phyloP scores from a whole-genome alignment of 2,329 filamentous ascomycete genomes.

The Fusarium haematococcum region DNA sequence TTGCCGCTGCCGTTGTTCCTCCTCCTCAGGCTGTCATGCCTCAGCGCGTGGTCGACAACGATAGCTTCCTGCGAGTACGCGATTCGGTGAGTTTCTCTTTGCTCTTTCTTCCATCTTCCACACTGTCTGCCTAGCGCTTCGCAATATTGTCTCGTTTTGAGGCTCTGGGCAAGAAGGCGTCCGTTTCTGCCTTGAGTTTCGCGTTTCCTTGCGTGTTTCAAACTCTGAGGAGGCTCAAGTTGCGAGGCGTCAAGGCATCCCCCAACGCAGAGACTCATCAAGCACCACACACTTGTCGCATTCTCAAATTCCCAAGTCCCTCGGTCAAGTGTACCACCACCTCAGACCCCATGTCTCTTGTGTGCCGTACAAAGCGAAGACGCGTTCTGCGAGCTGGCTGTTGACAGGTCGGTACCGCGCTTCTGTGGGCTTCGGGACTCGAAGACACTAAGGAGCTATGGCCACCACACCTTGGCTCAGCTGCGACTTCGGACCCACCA shows the following conservation, averaged over 20 bases:
- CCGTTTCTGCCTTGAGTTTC: neutral
- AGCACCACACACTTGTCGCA: neutral
- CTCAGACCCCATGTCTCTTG: neutral
- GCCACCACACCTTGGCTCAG: conserved; percentile 22
- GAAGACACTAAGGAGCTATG: conserved; percentile 34
- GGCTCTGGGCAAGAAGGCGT: neutral
- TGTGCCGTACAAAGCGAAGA: neutral
- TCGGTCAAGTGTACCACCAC: neutral
- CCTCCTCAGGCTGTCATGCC: conserved; percentile 35
- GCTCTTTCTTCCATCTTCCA: conserved; percentile 25
- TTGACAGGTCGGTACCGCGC: conserved; percentile 28
- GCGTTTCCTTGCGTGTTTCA: neutral
- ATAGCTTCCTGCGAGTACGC: conserved; percentile 83
- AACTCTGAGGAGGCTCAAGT: neutral
- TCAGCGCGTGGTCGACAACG: conserved; percentile 69
- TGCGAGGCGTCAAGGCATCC: neutral
- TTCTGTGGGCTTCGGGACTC: conserved; percentile 1
- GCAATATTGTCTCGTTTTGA: neutral
- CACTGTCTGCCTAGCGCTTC: neutral
- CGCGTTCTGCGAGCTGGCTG: neutral
- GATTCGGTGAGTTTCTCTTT: conserved; percentile 75
- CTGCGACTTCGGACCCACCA: conserved; percentile 16
- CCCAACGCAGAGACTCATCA: neutral
- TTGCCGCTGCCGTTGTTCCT: conserved; percentile 40
- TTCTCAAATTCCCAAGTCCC: neutral